Percentiles rank a stretch among this genome's conserved stretches.
Evolutionary conservation across 371 early-diverging fungal species (phyloP).

Genomic region (Lichtheimia ramosa): DNA sequence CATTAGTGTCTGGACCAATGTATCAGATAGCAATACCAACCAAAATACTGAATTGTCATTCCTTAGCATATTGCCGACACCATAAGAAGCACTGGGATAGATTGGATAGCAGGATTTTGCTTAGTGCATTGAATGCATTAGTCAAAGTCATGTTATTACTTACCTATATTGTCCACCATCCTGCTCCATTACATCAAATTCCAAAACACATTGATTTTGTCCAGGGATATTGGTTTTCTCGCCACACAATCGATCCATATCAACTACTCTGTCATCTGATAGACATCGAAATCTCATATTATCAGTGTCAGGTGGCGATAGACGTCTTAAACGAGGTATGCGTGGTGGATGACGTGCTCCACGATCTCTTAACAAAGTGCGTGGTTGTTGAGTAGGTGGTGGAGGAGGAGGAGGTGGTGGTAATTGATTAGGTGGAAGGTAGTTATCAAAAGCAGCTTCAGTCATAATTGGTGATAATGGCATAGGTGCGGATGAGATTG

Average conservation of each 20-base stretch:
- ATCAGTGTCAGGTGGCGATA: constrained; percentile 1
- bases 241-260: background rate
- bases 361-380: constrained; percentile 6
- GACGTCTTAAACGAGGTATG: constrained; percentile 14
- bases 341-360: constrained; percentile 16
- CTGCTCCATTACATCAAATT: background rate
- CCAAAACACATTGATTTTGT: background rate
- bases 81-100: constrained; percentile 2
- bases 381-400: constrained; percentile 1
- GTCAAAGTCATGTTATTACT: background rate
- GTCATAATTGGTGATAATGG: constrained; percentile 3
- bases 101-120: too few species aligned
- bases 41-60: constrained; percentile 26
- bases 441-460: constrained; percentile 3
- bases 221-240: background rate
- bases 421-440: background rate
- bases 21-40: background rate
- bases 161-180: background rate
- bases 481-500: constrained; percentile 3
- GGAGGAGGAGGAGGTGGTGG: constrained; percentile 7
- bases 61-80: constrained; percentile 25
- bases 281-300: background rate
- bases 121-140: too few species aligned
- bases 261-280: background rate
- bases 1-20: too few species aligned